Evolutionary conservation across 352 stramenopile genomes (phyloP), one percentile per base, ranked within the genome.

Genomic region (Globisporangium cederbergense): DNA sequence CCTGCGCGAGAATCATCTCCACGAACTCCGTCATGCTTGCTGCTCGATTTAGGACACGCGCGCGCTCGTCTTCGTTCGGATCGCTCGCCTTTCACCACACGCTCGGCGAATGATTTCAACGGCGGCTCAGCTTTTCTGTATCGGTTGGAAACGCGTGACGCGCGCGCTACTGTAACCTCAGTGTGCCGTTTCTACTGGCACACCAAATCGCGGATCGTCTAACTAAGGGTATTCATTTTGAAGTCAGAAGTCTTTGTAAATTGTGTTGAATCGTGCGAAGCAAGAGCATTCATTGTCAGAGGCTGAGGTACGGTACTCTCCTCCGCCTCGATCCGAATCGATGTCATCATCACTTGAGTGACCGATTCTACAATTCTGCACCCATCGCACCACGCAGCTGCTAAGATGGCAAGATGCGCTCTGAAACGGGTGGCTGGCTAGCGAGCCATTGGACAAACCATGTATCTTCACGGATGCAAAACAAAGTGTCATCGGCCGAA

Each of bases 1-100:
- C 85, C 79, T 93, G 85, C 40, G 85, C 85, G 58, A 93, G 78
- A 57, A 93, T 91, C 72, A 87, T 86, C 72, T 93, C 85, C 32
- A 91, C 79, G 55, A 93, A 89, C 71, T 93, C 83, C 52, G 83
- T 73, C 85, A 93, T 93, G 58, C 18, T 22, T 10, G 58, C 62
- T 49, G 13, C 63, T 42, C 25, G 25, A 28, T 28, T 28, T 28
- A 28, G 42, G 55, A 42, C 20, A 16, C 4, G 7, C n/a, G 28
- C 11, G 20, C 30, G 42, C 53, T 47, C 14, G 38, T 43, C 50
- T 34, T 49, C 54, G 54, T 36, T 5, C 54, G 14, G 30, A n/a
- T 47, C 30, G 38, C 30, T 32, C 36, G 58, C 36, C 36, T 57
- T 7, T n/a, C 25, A 3, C 16, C 50, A 36, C 50, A 20, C 25